Evolutionary conservation across 768 basidiomycete genomes (phyloP).

Genomic region (Leccinum boreale): DNA sequence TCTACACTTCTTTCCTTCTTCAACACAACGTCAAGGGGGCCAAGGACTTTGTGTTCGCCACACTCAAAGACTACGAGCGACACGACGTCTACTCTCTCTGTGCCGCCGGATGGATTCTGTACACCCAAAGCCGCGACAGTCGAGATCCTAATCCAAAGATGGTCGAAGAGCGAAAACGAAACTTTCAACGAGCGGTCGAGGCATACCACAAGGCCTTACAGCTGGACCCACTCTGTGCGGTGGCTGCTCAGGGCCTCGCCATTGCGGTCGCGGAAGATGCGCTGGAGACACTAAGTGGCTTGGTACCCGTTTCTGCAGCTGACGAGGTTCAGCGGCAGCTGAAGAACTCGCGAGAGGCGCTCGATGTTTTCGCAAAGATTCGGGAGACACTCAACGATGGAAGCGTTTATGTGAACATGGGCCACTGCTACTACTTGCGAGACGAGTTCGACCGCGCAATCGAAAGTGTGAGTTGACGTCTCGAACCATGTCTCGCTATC

Average conservation of each 20-base stretch:
- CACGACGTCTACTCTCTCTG: constrained; percentile 91
- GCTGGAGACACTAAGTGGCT: constrained; percentile 63
- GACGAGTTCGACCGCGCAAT: constrained; percentile 97
- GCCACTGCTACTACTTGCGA: constrained; percentile 88
- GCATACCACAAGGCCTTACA: constrained; percentile 90
- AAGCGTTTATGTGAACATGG: constrained; percentile 93
- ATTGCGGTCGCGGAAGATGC: constrained; percentile 93
- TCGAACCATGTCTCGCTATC: background rate
- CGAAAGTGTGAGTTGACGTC: constrained; percentile 67
- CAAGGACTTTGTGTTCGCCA: constrained; percentile 86
- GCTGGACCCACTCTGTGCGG: constrained; percentile 80
- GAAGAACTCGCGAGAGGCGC: constrained; percentile 79
- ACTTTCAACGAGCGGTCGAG: constrained; percentile 81
- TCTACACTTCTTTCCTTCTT: constrained; percentile 90
- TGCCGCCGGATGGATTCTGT: constrained; percentile 83
- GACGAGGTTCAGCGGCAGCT: constrained; percentile 67
- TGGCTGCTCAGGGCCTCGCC: constrained; percentile 93
- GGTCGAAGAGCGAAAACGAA: constrained; percentile 61
- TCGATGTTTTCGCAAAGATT: constrained; percentile 88
- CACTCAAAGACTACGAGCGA: constrained; percentile 81
- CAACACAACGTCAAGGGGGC: constrained; percentile 71
- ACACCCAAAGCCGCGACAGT: constrained; percentile 81
- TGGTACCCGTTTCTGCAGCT: constrained; percentile 41
- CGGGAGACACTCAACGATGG: constrained; percentile 80
- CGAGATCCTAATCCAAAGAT: constrained; percentile 57